These are phyloP conservation scores for Zychaea mexicana DNA, from an alignment of 371 early-diverging fungal species.

Conservation along the genomic window DNA sequence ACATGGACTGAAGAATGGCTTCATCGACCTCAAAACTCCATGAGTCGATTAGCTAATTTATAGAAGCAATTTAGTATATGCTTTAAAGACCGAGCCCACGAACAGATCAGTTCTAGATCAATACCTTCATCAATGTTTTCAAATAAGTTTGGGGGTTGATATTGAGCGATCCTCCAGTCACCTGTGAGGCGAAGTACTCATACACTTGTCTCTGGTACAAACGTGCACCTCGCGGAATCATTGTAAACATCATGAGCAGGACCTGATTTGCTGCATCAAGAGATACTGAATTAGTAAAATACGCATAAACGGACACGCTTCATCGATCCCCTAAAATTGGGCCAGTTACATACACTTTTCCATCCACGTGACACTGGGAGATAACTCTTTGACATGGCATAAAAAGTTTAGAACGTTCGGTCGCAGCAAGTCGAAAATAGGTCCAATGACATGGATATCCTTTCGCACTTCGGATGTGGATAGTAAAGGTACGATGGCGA, in stretches of 20 bases:
- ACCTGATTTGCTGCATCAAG: constrained; percentile 22
- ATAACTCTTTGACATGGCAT: constrained; percentile 9
- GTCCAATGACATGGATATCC: constrained; percentile 3
- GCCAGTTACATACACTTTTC: constrained; percentile 22
- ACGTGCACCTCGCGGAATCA: not conserved
- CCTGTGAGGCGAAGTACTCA: constrained; percentile 14
- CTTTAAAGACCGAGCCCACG: too few relatives aligned
- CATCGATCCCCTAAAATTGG: too few relatives aligned
- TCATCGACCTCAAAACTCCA: constrained; percentile 27
- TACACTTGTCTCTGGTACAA: constrained; percentile 29
- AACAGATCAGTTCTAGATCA: not conserved
- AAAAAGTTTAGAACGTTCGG: constrained; percentile 23
- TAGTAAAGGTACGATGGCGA: constrained; percentile 20
- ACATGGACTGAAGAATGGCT: constrained; percentile 19
- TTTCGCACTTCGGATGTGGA: constrained; percentile 1
- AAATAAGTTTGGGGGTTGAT: not conserved
- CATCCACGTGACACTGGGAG: constrained; percentile 20
- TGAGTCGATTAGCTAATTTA: constrained; percentile 24
- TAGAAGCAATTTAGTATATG: not conserved
- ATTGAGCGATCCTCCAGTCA: not conserved
- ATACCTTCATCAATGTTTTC: constrained; percentile 29
- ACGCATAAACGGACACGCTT: too few relatives aligned
- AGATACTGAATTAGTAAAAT: too few relatives aligned
- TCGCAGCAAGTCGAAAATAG: constrained; percentile 25
- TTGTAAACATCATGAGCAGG: constrained; percentile 7